Conservation (phyloP, 1,284 basidiomycete species). For the Austroboletus niveus region DNA sequence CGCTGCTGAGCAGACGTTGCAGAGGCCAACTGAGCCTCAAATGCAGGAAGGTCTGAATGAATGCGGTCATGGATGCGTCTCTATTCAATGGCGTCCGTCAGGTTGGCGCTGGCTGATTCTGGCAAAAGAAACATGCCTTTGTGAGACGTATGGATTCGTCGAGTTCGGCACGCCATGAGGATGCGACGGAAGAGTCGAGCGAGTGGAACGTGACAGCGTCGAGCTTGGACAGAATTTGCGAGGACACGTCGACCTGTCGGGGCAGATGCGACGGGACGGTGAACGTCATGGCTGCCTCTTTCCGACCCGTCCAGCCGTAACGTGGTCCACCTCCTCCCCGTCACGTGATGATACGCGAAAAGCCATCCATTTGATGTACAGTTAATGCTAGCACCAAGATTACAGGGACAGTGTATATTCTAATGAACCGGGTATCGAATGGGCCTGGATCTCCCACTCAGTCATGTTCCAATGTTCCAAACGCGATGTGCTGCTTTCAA, state of each 20-base stretch:
- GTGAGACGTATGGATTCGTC: slow-evolving; percentile 64
- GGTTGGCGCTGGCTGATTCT: slow-evolving; percentile 1
- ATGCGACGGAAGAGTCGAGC: slow-evolving; percentile 56
- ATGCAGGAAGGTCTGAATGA: slow-evolving; percentile 56
- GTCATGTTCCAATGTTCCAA: background rate
- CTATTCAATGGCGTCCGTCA: slow-evolving; percentile 35
- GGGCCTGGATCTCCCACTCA: slow-evolving; percentile 1
- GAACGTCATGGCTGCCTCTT: slow-evolving; percentile 56
- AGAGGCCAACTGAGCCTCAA: slow-evolving; percentile 60
- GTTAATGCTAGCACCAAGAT: slow-evolving; percentile 19
- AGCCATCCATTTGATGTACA: slow-evolving; percentile 16
- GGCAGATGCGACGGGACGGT: slow-evolving; percentile 68
- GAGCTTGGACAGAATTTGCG: slow-evolving; percentile 64
- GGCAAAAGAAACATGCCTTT: slow-evolving; percentile 45
- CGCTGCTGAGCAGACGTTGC: slow-evolving; percentile 64
- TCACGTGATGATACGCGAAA: slow-evolving; percentile 18
- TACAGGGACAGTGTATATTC: slow-evolving; percentile 27
- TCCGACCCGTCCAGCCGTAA: slow-evolving; percentile 3
- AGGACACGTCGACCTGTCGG: slow-evolving; percentile 61
- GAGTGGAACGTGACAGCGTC: slow-evolving; percentile 56
- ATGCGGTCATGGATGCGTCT: slow-evolving; percentile 66
- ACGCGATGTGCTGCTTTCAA: slow-evolving; percentile 21
- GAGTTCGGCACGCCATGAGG: slow-evolving; percentile 69
- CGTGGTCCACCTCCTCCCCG: slow-evolving; percentile 1
- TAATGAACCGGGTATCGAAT: slow-evolving; percentile 28